Conservation (phyloP, 495 filamentous ascomycete species). For the Aspergillus heteromorphus region DNA sequence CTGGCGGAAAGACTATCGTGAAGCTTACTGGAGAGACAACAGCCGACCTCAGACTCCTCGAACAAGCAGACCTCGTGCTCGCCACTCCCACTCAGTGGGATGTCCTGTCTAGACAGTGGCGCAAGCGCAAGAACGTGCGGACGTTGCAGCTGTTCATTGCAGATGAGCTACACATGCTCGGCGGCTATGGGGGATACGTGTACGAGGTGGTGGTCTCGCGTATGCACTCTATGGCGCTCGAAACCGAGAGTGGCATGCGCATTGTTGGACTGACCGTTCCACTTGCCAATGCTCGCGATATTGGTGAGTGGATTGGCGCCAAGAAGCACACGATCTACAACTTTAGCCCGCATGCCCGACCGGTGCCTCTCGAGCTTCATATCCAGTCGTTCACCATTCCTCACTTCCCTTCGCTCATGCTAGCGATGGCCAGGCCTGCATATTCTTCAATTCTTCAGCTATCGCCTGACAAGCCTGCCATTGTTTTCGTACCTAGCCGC, state of each 20-base stretch:
- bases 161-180: constrained; percentile 95
- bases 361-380: constrained; percentile 85
- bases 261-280: constrained; percentile 90
- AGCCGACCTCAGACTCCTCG: constrained; percentile 83
- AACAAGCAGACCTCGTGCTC: constrained; percentile 83
- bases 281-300: constrained; percentile 83
- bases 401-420: constrained; percentile 96
- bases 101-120: constrained; percentile 90
- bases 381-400: constrained; percentile 95
- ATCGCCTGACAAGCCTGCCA: constrained; percentile 79
- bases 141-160: constrained; percentile 88
- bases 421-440: constrained; percentile 93
- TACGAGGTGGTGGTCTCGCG: constrained; percentile 96
- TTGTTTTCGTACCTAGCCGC: constrained; percentile 86
- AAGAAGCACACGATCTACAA: constrained; percentile 98
- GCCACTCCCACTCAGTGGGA: constrained; percentile 96
- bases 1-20: constrained; percentile 84
- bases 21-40: constrained; percentile 94
- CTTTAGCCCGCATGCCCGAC: constrained; percentile 87
- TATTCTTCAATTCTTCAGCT: constrained; percentile 81
- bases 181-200: constrained; percentile 79
- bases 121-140: constrained; percentile 90
- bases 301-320: constrained; percentile 99
- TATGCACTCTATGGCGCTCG: constrained; percentile 93
- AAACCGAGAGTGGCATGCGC: constrained; percentile 77